Conservation (phyloP, 345 rosid species). For the Acer yangbiense region DNA sequence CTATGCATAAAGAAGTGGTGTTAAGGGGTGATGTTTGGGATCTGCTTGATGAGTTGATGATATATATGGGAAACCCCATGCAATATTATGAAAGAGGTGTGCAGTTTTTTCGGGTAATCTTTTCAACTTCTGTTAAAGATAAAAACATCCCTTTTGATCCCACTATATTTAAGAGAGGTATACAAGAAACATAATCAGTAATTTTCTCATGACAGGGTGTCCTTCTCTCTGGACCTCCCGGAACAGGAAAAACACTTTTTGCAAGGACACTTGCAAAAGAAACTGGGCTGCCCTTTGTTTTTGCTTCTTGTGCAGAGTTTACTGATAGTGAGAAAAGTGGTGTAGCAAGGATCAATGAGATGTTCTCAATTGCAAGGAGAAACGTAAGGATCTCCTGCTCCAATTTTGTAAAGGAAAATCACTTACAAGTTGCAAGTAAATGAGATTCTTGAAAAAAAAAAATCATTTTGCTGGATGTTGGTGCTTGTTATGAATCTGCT, state of each 20-base stretch:
- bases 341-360: conserved; percentile 84
- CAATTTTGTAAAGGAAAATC: not conserved
- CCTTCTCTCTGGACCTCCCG: conserved; percentile 98
- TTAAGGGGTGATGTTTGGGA: conserved; percentile 99
- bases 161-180: conserved; percentile 6
- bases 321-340: conserved; percentile 94
- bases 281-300: conserved; percentile 93
- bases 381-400: conserved; percentile 56
- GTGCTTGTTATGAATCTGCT: not conserved
- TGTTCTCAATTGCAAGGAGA: conserved; percentile 89
- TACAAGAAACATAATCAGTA: not conserved
- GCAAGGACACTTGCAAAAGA: conserved; percentile 93
- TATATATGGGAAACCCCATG: conserved; percentile 94
- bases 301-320: conserved; percentile 97
- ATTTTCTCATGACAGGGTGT: conserved; percentile 62
- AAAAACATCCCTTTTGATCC: conserved; percentile 1
- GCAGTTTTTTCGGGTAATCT: conserved; percentile 84
- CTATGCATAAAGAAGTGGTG: conserved; percentile 90
- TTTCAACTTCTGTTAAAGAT: conserved; percentile 10
- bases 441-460: not conserved
- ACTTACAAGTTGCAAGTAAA: not conserved
- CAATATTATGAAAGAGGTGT: conserved; percentile 85
- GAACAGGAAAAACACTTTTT: conserved; percentile 98
- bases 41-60: conserved; percentile 95
- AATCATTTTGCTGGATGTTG: not conserved